phyloP scores from a whole-genome alignment of 163 green algal genomes.

The Scenedesmus sp. region DNA sequence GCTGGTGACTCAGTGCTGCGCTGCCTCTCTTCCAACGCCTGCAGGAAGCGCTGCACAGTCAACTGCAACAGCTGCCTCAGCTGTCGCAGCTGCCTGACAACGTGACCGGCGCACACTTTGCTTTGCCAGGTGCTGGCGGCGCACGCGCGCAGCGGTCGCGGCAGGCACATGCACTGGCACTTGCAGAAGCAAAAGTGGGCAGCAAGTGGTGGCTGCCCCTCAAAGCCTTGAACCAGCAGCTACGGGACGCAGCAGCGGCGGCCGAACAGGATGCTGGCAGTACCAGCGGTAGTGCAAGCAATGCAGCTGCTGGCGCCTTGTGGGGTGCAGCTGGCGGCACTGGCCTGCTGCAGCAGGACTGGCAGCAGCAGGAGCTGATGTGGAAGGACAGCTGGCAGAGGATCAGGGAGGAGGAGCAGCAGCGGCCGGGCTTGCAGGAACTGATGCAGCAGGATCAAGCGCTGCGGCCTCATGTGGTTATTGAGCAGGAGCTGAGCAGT shows the following conservation, averaged over 20 bases:
- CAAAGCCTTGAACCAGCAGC: slow-evolving; percentile 42
- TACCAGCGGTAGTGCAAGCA: neutral
- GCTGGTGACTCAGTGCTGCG: neutral
- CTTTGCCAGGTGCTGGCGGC: neutral
- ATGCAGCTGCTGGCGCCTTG: neutral
- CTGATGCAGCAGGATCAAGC: neutral
- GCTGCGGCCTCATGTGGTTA: neutral
- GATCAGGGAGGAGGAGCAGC: slow-evolving; percentile 6
- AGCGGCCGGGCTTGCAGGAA: neutral
- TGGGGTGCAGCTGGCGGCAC: neutral
- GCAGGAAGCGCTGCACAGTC: slow-evolving; percentile 22
- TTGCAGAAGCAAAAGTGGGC: slow-evolving; percentile 59
- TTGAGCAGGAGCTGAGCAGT: slow-evolving; percentile 1
- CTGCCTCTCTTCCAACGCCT: neutral
- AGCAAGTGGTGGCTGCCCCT: slow-evolving; percentile 62
- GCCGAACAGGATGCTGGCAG: neutral
- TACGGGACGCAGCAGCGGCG: slow-evolving; percentile 14
- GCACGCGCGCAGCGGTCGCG: slow-evolving; percentile 32
- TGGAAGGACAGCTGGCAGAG: slow-evolving; percentile 25
- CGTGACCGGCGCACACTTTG: slow-evolving; percentile 35
- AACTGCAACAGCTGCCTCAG: slow-evolving; percentile 38
- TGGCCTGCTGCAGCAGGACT: neutral
- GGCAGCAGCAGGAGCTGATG: slow-evolving; percentile 24
- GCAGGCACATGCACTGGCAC: slow-evolving; percentile 56
- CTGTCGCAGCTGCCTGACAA: slow-evolving; percentile 48